Evolutionary conservation across 2,329 filamentous ascomycete species (phyloP).

Genomic region (Aspergillus pseudoviridinutans): DNA sequence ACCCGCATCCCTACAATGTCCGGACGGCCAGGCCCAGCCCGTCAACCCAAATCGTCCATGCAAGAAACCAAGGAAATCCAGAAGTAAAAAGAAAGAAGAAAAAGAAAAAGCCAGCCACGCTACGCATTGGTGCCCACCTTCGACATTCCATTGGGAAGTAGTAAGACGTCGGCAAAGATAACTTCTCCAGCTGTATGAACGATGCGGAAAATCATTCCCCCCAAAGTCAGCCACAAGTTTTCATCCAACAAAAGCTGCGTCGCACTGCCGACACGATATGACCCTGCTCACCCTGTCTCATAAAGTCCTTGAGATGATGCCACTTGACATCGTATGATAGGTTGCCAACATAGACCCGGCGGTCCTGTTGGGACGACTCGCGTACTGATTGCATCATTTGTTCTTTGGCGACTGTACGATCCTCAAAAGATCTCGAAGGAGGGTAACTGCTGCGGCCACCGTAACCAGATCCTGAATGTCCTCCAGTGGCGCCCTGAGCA

Average conservation of each 20-base stretch:
- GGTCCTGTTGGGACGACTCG: conserved; percentile 96
- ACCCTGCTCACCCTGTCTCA: conserved; percentile 84
- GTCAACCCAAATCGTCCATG: conserved; percentile 97
- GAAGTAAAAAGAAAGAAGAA: conserved; percentile 59
- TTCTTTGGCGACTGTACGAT: conserved; percentile 77
- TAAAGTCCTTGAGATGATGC: conserved; percentile 99
- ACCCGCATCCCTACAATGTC: conserved; percentile 99
- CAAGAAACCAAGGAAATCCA: conserved; percentile 58
- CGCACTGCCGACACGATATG: conserved; percentile 20
- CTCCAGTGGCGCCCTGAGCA: conserved; percentile 64
- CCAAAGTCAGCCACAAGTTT: conserved; percentile 29
- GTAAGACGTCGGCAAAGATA: conserved; percentile 97
- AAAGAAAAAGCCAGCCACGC: conserved; percentile 75
- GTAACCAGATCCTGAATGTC: conserved; percentile 60
- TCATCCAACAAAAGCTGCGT: conserved; percentile 16
- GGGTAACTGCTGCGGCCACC: conserved; percentile 60
- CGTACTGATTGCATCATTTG: conserved; percentile 94
- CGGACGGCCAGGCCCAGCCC: conserved; percentile 88
- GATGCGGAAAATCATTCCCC: conserved; percentile 31
- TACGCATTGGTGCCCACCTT: conserved; percentile 97
- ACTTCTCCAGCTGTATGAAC: conserved; percentile 82
- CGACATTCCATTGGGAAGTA: conserved; percentile 99
- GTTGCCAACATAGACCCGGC: conserved; percentile 98
- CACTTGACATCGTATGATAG: conserved; percentile 99
- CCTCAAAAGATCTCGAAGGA: conserved; percentile 69